Base-by-base conservation (phyloP, 371 early-diverging fungal species). In the Rhizopus stolonifer region DNA sequence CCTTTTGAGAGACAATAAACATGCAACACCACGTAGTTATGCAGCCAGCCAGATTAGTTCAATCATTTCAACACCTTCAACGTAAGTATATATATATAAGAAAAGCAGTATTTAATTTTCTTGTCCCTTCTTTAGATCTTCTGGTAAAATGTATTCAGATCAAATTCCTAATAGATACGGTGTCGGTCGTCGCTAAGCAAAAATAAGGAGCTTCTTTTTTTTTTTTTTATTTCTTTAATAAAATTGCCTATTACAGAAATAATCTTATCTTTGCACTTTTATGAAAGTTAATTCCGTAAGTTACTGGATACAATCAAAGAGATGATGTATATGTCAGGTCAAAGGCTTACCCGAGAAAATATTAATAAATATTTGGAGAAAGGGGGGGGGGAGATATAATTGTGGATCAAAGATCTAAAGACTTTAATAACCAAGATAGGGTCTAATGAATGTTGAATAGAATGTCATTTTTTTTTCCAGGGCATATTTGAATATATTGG, bases 61-160 rank as follows among this genome's bases (percentile, higher is more conserved):
- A 17, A 53, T 59, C 19, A 50, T 56, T 33, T 42, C 53, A 40
- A 19, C 47, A 38, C 25, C 61, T 42, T 45, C 50, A 22, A 39
- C 32, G 64, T 63, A 63, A 58, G 58, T 49, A 2, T 31, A 13
- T 22, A 9, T 4, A 13, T 10, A 36, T 14, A 36, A 14, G 15
- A 36, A 15, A 11, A 36, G 15, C 11, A 36, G n/a, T 2, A 6
- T 36, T 8, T 7, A 22, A 24, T 3, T 29, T 14, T 21, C 18
- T 11, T 15, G 21, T 42, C 19, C 10, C 6, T 32, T 32, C 6
- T 23, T 39, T 57, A 51, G 57, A 21, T 11, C 54, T n/a, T 60
- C 64, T 40, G 64, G 60, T 34, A 63, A 52, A 46, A 54, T 67
- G 65, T 63, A 67, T 54, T 46, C 64, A 21, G 68, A 67, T 54